A percentile compares a stretch with the other conserved stretches of the same genome.
Conservation (phyloP, 495 filamentous ascomycete genomes). For the Penicillium pancosmium region DNA sequence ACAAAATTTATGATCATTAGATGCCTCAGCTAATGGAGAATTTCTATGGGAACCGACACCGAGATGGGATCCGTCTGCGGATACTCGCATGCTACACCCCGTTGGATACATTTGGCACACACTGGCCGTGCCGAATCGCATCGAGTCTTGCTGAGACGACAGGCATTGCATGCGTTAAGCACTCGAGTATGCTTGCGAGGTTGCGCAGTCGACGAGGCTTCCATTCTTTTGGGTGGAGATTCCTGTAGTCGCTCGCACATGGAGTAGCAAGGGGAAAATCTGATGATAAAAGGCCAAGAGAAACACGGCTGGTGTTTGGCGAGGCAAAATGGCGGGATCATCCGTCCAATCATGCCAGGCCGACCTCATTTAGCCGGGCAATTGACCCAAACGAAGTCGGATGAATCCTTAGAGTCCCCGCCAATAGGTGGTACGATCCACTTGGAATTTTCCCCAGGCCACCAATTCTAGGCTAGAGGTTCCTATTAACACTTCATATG, state of each 20-base stretch:
- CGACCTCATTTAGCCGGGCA: slow-evolving; percentile 7
- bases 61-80: slow-evolving; percentile 33
- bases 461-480: slow-evolving; percentile 45
- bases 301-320: background rate
- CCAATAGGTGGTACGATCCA: slow-evolving; percentile 41
- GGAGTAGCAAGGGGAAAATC: too few relatives aligned
- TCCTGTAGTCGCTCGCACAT: background rate
- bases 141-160: slow-evolving; percentile 35
- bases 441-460: slow-evolving; percentile 42
- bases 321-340: background rate
- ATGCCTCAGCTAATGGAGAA: slow-evolving; percentile 15
- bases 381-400: slow-evolving; percentile 6
- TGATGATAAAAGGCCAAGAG: background rate
- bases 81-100: slow-evolving; percentile 34
- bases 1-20: slow-evolving; percentile 17
- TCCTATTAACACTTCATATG: slow-evolving; percentile 64
- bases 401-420: slow-evolving; percentile 24
- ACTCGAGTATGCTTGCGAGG: slow-evolving; percentile 36
- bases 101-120: slow-evolving; percentile 34
- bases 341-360: background rate
- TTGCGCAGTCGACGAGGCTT: slow-evolving; percentile 13
- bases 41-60: slow-evolving; percentile 27
- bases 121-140: slow-evolving; percentile 32
- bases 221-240: slow-evolving; percentile 6
- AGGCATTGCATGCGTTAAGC: slow-evolving; percentile 34